A percentile compares a stretch with the other conserved stretches of the same genome.
These are phyloP conservation scores for Asterella californica DNA, from an alignment of 225 moss, liverwort and hornwort genomes.

Conservation along the genomic window DNA sequence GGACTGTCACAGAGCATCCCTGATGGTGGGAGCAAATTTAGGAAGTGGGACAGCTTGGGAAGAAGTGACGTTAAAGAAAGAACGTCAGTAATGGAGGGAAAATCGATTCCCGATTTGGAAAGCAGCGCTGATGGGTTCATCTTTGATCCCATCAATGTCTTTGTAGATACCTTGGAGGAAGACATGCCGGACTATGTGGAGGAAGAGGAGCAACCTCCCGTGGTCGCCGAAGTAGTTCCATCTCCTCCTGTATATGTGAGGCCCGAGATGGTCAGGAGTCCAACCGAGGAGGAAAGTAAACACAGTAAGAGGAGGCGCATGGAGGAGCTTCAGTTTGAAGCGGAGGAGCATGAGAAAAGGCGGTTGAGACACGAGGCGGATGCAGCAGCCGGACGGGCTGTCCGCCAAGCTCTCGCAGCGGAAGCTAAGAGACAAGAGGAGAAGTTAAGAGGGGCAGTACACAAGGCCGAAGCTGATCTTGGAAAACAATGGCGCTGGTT, in stretches of 20 bases:
- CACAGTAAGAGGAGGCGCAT: constrained; percentile 59
- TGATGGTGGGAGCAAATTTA: constrained; percentile 8
- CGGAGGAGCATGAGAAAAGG: constrained; percentile 40
- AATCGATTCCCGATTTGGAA: neutral
- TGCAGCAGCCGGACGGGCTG: constrained; percentile 69
- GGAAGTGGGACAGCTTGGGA: constrained; percentile 9
- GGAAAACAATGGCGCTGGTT: constrained; percentile 80
- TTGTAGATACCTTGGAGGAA: constrained; percentile 59
- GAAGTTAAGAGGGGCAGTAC: constrained; percentile 46
- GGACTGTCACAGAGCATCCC: neutral
- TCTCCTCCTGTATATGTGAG: neutral
- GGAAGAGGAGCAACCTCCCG: constrained; percentile 44
- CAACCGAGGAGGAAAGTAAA: constrained; percentile 58
- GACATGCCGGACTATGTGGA: constrained; percentile 58
- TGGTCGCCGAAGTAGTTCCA: constrained; percentile 32
- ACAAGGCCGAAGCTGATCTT: constrained; percentile 63
- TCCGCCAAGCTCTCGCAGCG: constrained; percentile 69
- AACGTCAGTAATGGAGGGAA: neutral
- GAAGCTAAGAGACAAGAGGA: constrained; percentile 62
- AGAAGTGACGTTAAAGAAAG: constrained; percentile 12
- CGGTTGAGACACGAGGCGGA: constrained; percentile 45
- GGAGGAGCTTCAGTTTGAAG: constrained; percentile 50
- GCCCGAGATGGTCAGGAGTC: constrained; percentile 45
- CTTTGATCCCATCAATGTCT: constrained; percentile 36
- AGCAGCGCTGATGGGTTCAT: neutral